phyloP scores from a whole-genome alignment of 2,329 filamentous ascomycete genomes.

The Alternaria angustiovoidea region DNA sequence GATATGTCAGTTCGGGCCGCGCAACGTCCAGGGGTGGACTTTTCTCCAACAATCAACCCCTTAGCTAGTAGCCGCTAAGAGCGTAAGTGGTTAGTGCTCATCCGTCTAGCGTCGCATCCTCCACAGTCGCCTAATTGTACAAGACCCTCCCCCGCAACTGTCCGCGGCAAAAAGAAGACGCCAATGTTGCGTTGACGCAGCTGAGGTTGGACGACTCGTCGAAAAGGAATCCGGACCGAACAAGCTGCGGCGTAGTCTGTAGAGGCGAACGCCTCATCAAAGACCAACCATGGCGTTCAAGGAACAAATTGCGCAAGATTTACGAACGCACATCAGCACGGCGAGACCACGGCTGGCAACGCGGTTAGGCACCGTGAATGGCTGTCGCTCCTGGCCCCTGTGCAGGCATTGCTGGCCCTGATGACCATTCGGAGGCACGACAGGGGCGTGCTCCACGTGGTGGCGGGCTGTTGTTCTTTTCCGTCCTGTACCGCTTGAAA shows the following conservation, averaged over 20 bases:
- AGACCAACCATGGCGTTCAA: conserved; percentile 11
- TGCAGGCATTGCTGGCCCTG: conserved; percentile 24
- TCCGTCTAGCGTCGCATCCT: conserved; percentile 26
- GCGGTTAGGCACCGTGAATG: conserved; percentile 25
- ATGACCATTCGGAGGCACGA: background rate
- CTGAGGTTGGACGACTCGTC: conserved; percentile 2
- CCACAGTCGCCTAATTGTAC: conserved; percentile 27
- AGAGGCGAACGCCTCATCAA: conserved; percentile 4
- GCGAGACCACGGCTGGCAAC: conserved; percentile 25
- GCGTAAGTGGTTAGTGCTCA: conserved; percentile 6
- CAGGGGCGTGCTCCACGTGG: conserved; percentile 31
- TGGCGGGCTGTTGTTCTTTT: conserved; percentile 21
- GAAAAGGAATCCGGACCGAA: conserved; percentile 14
- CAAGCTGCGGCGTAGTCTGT: conserved; percentile 15
- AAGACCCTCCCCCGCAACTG: conserved; percentile 23
- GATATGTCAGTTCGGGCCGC: conserved; percentile 9
- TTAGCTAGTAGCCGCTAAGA: conserved; percentile 1
- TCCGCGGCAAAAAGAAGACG: conserved; percentile 15
- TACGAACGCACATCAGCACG: conserved; percentile 10
- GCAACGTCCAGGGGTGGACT: conserved; percentile 6
- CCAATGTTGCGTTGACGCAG: conserved; percentile 1
- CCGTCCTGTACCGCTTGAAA: conserved; percentile 19
- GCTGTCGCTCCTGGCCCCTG: conserved; percentile 21
- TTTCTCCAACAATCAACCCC: conserved; percentile 18
- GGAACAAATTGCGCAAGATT: conserved; percentile 16